These are phyloP conservation scores for Ceratonia siliqua DNA, from an alignment of 306 rosid genomes.

Conservation along the genomic window DNA sequence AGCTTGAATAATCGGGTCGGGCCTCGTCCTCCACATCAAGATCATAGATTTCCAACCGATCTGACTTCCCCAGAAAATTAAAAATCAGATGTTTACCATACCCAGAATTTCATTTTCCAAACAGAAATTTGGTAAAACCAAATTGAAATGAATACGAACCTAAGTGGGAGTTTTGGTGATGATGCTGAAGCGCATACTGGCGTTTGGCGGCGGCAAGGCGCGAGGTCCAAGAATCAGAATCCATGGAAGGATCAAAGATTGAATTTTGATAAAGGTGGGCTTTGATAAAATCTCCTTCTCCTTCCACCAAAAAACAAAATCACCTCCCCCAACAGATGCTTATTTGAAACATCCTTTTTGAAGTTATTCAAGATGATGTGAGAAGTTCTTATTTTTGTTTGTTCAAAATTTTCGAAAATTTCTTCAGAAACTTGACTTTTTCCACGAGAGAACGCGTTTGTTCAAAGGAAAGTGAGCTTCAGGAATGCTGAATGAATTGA, in stretches of 20 bases:
- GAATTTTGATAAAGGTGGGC: background rate
- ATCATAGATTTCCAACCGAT: conserved; percentile 89
- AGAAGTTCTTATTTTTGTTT: background rate
- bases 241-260: conserved; percentile 63
- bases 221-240: conserved; percentile 93
- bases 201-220: conserved; percentile 97
- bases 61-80: conserved; percentile 36
- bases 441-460: conserved; percentile 1
- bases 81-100: conserved; percentile 29
- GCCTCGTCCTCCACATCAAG: conserved; percentile 84
- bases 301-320: no score
- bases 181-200: conserved; percentile 72
- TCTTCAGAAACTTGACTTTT: conserved; percentile 43
- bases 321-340: conserved; percentile 24
- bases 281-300: conserved; percentile 11
- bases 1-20: conserved; percentile 87
- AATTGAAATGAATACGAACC: conserved; percentile 44
- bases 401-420: background rate
- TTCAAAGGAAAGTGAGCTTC: background rate
- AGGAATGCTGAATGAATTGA: conserved; percentile 37
- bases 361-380: conserved; percentile 9
- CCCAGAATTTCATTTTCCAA: background rate
- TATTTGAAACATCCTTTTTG: background rate
- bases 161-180: conserved; percentile 70
- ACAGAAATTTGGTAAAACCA: background rate